Percentiles rank a stretch among this genome's conserved stretches.
Conservation (phyloP, 2,329 filamentous ascomycete genomes). For the Cytospora mali region DNA sequence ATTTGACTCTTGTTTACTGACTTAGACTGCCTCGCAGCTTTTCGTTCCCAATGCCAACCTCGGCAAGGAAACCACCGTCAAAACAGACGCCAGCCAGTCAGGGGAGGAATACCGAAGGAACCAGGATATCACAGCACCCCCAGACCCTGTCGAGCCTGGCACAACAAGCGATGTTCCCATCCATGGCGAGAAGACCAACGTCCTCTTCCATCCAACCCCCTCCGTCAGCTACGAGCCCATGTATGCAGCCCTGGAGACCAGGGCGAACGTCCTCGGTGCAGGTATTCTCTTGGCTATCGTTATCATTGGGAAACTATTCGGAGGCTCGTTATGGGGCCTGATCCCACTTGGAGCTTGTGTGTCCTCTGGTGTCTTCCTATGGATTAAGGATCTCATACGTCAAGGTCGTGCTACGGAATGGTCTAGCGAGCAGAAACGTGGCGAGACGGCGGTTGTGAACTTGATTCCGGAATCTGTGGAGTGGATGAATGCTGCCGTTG, state of each 20-base stretch:
- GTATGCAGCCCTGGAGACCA: slow-evolving; percentile 74
- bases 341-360: slow-evolving; percentile 73
- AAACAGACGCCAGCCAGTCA: slow-evolving; percentile 71
- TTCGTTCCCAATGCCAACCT: slow-evolving; percentile 91
- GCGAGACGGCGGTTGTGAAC: slow-evolving; percentile 83
- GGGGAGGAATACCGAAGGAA: slow-evolving; percentile 79
- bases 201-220: slow-evolving; percentile 93
- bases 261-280: slow-evolving; percentile 69
- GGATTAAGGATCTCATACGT: slow-evolving; percentile 84
- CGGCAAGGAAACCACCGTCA: slow-evolving; percentile 70
- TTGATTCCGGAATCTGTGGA: slow-evolving; percentile 90
- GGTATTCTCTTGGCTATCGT: slow-evolving; percentile 75
- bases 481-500: slow-evolving; percentile 92
- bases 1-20: not conserved
- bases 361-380: slow-evolving; percentile 79
- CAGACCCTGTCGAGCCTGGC: slow-evolving; percentile 79
- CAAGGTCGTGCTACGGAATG: slow-evolving; percentile 85
- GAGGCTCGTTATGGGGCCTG: slow-evolving; percentile 74
- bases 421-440: slow-evolving; percentile 82
- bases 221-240: slow-evolving; percentile 88
- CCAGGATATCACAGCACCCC: slow-evolving; percentile 89
- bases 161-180: slow-evolving; percentile 93
- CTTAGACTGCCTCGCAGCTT: slow-evolving; percentile 53
- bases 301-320: slow-evolving; percentile 77
- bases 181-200: slow-evolving; percentile 93